A percentile compares a stretch with the other conserved stretches of the same genome.
Evolutionary conservation across 306 rosid genomes (phyloP).

Genomic region (Castanospermum australe): DNA sequence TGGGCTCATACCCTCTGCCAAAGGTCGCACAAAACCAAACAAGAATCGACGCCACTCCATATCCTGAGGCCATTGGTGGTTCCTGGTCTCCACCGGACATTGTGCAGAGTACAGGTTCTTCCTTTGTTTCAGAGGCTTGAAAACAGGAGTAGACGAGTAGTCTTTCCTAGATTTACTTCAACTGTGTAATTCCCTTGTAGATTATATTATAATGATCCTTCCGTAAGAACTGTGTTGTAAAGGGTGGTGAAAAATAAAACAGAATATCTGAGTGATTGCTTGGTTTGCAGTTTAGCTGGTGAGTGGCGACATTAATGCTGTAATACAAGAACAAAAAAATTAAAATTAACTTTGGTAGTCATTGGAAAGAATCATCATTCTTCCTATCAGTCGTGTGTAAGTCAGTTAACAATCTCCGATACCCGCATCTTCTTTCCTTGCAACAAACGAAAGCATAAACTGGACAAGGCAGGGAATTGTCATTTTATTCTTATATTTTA

Average conservation of each 20-base stretch:
- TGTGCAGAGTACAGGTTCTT: conserved; percentile 16
- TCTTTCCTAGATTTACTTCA: conserved; percentile 8
- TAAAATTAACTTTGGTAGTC: background rate
- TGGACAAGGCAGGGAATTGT: background rate
- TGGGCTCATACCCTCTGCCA: conserved; percentile 47
- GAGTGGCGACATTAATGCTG: background rate
- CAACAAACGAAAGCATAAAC: background rate
- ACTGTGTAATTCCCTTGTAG: conserved; percentile 37
- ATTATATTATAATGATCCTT: conserved; percentile 34
- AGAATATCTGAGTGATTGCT: conserved; percentile 25
- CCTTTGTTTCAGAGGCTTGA: conserved; percentile 27
- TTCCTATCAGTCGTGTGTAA: background rate
- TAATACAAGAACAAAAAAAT: background rate
- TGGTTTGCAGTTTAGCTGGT: conserved; percentile 16
- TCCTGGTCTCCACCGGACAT: background rate
- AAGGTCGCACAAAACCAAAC: conserved; percentile 53
- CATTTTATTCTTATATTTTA: background rate
- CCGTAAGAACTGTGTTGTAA: conserved; percentile 30
- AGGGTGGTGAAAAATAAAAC: conserved; percentile 30
- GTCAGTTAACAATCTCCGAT: background rate
- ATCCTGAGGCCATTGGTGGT: conserved; percentile 49
- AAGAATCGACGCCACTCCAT: conserved; percentile 87
- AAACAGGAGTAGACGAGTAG: conserved; percentile 27
- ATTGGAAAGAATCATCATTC: background rate
- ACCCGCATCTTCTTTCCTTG: background rate